Evolutionary conservation across 371 early-diverging fungal genomes (phyloP).

Genomic region (Actinomortierella ambigua): DNA sequence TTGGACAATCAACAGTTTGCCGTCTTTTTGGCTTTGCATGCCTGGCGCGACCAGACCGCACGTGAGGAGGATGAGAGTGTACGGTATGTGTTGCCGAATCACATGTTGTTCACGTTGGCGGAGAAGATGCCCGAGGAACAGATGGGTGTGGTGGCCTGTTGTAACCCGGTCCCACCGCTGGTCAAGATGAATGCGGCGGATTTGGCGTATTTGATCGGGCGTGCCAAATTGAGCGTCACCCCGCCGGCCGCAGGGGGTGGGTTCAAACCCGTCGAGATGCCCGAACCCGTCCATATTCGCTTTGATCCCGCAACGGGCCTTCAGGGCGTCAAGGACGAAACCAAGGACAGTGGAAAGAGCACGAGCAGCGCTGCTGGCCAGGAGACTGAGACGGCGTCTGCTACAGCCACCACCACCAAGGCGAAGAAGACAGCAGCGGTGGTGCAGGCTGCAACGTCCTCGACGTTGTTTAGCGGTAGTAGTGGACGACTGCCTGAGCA

Average conservation of each 20-base stretch:
- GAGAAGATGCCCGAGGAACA: slow-evolving; percentile 79
- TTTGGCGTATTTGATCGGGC: slow-evolving; percentile 69
- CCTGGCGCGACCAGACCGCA: slow-evolving; percentile 91
- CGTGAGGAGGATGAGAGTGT: slow-evolving; percentile 91
- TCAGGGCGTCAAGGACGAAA: slow-evolving; percentile 18
- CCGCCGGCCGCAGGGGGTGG: slow-evolving; percentile 7
- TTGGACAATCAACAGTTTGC: slow-evolving; percentile 69
- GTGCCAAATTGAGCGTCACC: slow-evolving; percentile 50
- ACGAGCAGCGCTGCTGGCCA: slow-evolving; percentile 5
- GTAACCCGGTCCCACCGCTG: slow-evolving; percentile 78
- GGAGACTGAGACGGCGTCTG: neutral
- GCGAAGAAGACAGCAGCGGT: neutral
- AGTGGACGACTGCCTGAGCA: no score
- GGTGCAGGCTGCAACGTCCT: slow-evolving; percentile 11
- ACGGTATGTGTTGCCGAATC: slow-evolving; percentile 91
- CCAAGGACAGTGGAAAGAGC: neutral
- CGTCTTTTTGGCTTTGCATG: slow-evolving; percentile 86
- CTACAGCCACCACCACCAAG: slow-evolving; percentile 7
- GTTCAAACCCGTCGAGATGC: slow-evolving; percentile 33
- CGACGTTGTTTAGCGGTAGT: slow-evolving; percentile 20
- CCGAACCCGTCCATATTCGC: slow-evolving; percentile 29
- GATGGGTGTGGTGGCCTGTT: slow-evolving; percentile 75
- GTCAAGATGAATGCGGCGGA: slow-evolving; percentile 85
- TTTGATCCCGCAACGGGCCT: slow-evolving; percentile 38
- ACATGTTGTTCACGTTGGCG: slow-evolving; percentile 82